These are phyloP conservation scores for Colletotrichum ledebouriae DNA, from an alignment of 2,329 filamentous ascomycete genomes.

Conservation along the genomic window DNA sequence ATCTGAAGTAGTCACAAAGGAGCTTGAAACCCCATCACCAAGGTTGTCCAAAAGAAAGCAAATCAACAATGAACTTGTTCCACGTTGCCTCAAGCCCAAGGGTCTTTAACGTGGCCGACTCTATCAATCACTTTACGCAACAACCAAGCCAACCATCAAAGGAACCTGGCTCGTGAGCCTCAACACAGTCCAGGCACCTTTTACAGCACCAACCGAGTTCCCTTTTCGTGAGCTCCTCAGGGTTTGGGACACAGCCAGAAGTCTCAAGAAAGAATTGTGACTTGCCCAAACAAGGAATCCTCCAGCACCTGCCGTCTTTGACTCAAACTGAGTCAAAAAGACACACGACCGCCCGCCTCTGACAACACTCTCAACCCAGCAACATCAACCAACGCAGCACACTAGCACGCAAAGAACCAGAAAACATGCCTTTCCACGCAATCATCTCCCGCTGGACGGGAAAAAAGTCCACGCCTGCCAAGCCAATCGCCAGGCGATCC, in stretches of 20 bases:
- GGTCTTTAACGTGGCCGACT: background rate
- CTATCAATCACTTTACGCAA: too few species aligned
- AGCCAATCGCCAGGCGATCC: background rate
- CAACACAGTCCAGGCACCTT: background rate
- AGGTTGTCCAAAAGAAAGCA: too few species aligned
- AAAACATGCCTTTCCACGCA: slow-evolving; percentile 5
- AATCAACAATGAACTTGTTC: slow-evolving; percentile 2
- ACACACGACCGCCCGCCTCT: background rate
- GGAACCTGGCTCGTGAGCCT: slow-evolving; percentile 8
- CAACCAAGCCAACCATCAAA: background rate
- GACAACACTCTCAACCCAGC: background rate
- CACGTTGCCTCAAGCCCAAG: too few species aligned
- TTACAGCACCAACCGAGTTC: background rate
- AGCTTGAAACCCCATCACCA: too few species aligned
- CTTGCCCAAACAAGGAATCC: background rate
- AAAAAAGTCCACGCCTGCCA: background rate
- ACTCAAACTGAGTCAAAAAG: slow-evolving; percentile 13
- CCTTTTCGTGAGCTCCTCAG: background rate
- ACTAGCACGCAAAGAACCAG: background rate
- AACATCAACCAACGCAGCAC: background rate
- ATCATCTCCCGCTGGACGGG: slow-evolving; percentile 19
- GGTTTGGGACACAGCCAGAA: background rate
- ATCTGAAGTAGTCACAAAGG: too few species aligned
- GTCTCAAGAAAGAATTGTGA: background rate
- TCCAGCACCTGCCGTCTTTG: slow-evolving; percentile 1